Base-by-base conservation (phyloP, 441 rosid genomes). In the Melastoma candidum region DNA sequence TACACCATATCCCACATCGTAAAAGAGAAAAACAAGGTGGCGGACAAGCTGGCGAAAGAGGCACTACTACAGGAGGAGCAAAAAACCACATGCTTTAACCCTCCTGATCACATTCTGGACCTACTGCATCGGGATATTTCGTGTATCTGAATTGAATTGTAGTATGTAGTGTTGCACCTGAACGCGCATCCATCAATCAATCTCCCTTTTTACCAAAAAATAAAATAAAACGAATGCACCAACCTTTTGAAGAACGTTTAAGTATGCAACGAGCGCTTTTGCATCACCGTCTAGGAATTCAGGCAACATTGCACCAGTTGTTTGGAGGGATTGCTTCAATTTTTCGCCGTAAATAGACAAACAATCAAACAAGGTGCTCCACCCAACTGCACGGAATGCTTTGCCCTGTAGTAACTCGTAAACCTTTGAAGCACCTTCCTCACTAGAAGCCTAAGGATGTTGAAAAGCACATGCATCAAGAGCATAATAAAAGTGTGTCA, bases 211-310 rank as follows among this genome's bases (percentile, higher is more conserved):
- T 17, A 17, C 22, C 22, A 17, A 17, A 17, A 17, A 50, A 26
- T 45, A 51, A 7, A 26, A 13, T 13, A 48, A 53, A 17, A 26
- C 44, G 59, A 22, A 9, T 43, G 26, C 5, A 10, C 46, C 45
- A 65, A 88, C 98, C 98, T 93, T 88, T 71, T 74, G 93, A 72
- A 93, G 95, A 66, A 93, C 90, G 72, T 83, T 76, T 81, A 88
- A 70, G 80, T 93, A 93, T 51, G 97, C 98, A 72, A 84, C 98
- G 69, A 93, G 92, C 48, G 96, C 97, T 74, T 79, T 84, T 65
- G 98, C 96, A 70, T 93, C 98, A 13, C 97, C 98, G 64, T 88
- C 98, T 65, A 75, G 87, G 59, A 93, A 84, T 63, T 93, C 97
- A 7, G 96, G 98, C 63, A 93, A 68, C 87, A 82, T 64, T 51